Evolutionary conservation across 768 basidiomycete genomes (phyloP), one percentile per base, ranked within the genome.

Genomic region (Mycena maculata): DNA sequence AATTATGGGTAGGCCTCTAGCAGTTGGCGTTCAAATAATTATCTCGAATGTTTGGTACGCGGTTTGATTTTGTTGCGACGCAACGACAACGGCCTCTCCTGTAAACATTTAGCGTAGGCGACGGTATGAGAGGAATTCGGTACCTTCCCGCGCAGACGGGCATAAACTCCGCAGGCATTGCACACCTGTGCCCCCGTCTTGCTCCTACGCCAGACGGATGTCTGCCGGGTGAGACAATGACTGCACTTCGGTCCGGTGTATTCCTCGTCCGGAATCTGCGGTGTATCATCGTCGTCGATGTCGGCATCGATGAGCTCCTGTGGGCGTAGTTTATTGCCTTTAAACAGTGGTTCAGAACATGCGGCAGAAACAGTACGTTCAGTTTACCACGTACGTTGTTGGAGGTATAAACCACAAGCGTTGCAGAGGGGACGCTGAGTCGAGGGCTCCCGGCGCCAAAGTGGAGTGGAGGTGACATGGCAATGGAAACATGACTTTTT

Each of bases 131-230:
- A n/a, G n/a, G n/a, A n/a, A n/a, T n/a, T n/a, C n/a, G n/a, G n/a
- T n/a, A 49, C 54, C 39, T 36, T 39, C 5, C 63, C 55, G 4
- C 62, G 52, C 11, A 63, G 31, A 18, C 53, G 62, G 4, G 16
- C 20, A 28, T 63, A 63, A 1, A 65, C 54, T n/a, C 63, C 63
- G 33, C 63, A 65, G n/a, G 63, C 63, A 41, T 65, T 65, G 45
- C 63, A 65, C 4, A 65, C 54, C 28, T 36, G 63, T 20, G 4
- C 33, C 3, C 63, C 54, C n/a, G 54, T n/a, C 56, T 65, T 65
- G 38, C 44, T 57, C 10, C 63, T 39, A 5, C 63, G 54, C 63
- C 63, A 65, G 10, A 65, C 63, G 23, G 52, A 55, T 12, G 63
- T 65, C 45, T 49, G 22, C 28, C 54, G 54, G 16, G 63, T 65